Conservation (phyloP, 2,329 filamentous ascomycete species). For the Knufia petricola region DNA sequence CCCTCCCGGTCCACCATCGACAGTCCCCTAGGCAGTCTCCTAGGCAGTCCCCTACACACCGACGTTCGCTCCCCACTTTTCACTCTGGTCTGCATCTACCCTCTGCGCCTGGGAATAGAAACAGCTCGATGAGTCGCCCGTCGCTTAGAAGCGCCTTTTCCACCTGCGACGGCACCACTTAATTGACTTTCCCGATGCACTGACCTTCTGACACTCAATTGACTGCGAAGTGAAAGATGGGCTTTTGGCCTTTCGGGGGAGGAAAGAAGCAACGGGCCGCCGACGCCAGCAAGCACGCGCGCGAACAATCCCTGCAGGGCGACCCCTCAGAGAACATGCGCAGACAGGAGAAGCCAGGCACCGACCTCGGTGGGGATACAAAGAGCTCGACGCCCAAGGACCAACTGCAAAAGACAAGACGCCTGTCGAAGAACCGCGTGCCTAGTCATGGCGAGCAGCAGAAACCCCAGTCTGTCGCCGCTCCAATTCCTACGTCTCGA, state of each 20-base stretch:
- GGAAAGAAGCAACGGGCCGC: constrained; percentile 15
- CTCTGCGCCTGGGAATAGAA: constrained; percentile 6
- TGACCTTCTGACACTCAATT: not conserved
- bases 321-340: not conserved
- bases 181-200: not conserved
- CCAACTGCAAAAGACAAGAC: not conserved
- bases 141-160: not conserved
- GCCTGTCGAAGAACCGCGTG: constrained; percentile 6
- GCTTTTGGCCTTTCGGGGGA: constrained; percentile 23
- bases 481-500: not conserved
- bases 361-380: not conserved
- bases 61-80: constrained; percentile 1
- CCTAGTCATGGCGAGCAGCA: not conserved
- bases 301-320: not conserved
- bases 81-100: constrained; percentile 3
- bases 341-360: not conserved
- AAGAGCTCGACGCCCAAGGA: constrained; percentile 3
- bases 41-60: not conserved
- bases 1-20: no score
- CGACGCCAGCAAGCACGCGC: not conserved
- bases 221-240: constrained; percentile 16
- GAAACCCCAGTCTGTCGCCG: not conserved
- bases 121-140: constrained; percentile 6
- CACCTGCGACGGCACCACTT: constrained; percentile 1
- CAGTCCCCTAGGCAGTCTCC: no score